These are phyloP conservation scores for Hanseniaspora thailandica DNA, from an alignment of 805 yeast genomes.

Conservation along the genomic window DNA sequence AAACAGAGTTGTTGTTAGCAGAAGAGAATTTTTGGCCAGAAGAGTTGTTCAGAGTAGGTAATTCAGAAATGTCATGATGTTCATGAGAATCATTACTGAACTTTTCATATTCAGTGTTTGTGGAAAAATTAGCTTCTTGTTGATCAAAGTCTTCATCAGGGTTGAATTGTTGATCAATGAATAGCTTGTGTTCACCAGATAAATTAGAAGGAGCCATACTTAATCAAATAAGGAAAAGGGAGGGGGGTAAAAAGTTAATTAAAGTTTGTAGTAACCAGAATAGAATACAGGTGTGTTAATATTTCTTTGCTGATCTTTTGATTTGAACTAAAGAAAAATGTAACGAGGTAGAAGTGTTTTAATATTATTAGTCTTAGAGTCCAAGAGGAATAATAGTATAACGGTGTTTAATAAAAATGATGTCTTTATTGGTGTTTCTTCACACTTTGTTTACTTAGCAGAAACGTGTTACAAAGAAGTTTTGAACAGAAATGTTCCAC, in stretches of 20 bases:
- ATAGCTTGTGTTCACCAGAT: slow-evolving; percentile 13
- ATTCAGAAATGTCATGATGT: neutral
- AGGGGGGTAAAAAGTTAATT: neutral
- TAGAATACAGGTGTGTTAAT: neutral
- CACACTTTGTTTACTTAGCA: too few relatives aligned
- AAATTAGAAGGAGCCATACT: slow-evolving; percentile 8
- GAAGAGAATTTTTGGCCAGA: neutral
- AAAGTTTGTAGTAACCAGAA: neutral
- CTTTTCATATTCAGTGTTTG: neutral
- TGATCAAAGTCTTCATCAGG: slow-evolving; percentile 12
- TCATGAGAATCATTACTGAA: neutral
- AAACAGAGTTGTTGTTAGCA: slow-evolving; percentile 3
- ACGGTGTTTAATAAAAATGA: too few relatives aligned
- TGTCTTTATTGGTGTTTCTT: neutral
- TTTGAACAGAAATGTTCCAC: too few relatives aligned
- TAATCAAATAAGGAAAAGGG: neutral
- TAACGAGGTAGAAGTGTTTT: neutral
- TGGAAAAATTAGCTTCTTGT: neutral
- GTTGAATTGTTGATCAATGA: slow-evolving; percentile 13
- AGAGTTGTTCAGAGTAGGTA: slow-evolving; percentile 4
- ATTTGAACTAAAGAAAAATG: neutral
- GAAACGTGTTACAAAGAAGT: too few relatives aligned
- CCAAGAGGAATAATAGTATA: too few relatives aligned
- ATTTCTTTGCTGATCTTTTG: neutral
- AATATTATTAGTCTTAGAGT: too few relatives aligned